phyloP scores from a whole-genome alignment of 2,329 filamentous ascomycete genomes.

The Colletotrichum sp. region DNA sequence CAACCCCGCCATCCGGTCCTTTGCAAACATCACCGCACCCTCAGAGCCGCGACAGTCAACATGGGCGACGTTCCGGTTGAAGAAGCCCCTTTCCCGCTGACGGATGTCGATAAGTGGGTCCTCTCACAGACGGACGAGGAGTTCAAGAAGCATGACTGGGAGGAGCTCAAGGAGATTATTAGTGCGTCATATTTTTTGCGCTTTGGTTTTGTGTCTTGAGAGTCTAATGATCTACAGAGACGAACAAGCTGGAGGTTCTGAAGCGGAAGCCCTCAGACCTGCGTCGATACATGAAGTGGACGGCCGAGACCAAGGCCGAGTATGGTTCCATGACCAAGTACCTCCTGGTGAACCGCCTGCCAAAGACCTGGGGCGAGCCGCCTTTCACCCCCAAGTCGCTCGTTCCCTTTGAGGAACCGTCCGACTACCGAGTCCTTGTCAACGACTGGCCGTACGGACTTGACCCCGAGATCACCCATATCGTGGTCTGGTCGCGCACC shows the following conservation, averaged over 20 bases:
- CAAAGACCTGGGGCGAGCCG: conserved; percentile 66
- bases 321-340: conserved; percentile 85
- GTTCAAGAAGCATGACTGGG: conserved; percentile 76
- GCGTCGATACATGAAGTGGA: conserved; percentile 80
- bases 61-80: conserved; percentile 46
- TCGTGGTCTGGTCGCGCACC: conserved; percentile 93
- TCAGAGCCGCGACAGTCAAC: neutral
- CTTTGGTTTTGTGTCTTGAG: neutral
- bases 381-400: conserved; percentile 59
- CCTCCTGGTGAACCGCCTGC: conserved; percentile 75
- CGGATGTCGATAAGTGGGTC: conserved; percentile 62
- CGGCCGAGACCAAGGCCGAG: conserved; percentile 68
- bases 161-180: conserved; percentile 72
- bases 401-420: conserved; percentile 56
- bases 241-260: conserved; percentile 73
- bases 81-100: conserved; percentile 63
- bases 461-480: conserved; percentile 69
- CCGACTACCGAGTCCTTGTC: conserved; percentile 73
- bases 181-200: conserved; percentile 38
- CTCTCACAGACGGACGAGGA: conserved; percentile 71
- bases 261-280: conserved; percentile 83
- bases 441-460: conserved; percentile 97
- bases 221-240: conserved; percentile 35
- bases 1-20: neutral
- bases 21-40: neutral